These are phyloP conservation scores for Limonium bicolor DNA, from an alignment of 148 eudicot species.

Conservation along the genomic window DNA sequence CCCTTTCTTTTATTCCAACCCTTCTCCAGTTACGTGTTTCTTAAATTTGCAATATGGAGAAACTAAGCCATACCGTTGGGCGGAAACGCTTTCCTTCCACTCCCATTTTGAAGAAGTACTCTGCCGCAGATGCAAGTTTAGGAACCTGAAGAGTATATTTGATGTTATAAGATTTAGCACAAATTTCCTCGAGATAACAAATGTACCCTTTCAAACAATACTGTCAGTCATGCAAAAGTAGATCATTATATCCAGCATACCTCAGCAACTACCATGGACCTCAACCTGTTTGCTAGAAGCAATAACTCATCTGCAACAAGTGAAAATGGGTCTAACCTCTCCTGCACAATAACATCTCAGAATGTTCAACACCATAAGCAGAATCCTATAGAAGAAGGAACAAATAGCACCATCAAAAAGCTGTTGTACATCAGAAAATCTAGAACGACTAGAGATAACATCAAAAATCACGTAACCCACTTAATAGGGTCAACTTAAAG, in stretches of 20 bases:
- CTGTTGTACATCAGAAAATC: background rate
- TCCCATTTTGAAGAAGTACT: slow-evolving; percentile 85
- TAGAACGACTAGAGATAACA: background rate
- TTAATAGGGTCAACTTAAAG: background rate
- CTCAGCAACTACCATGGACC: slow-evolving; percentile 1
- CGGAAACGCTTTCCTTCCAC: slow-evolving; percentile 93
- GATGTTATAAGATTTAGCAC: background rate
- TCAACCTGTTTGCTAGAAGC: slow-evolving; percentile 1
- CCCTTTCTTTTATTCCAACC: no score
- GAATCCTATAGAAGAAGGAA: background rate
- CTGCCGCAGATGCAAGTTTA: slow-evolving; percentile 85
- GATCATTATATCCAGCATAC: background rate
- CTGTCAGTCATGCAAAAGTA: background rate
- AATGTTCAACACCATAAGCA: slow-evolving; percentile 2
- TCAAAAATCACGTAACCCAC: background rate
- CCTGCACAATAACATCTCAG: slow-evolving; percentile 3
- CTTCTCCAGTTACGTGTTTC: no score
- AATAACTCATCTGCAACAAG: background rate
- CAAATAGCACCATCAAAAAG: no score
- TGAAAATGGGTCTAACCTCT: background rate
- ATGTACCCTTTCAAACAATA: no score
- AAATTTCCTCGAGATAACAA: background rate
- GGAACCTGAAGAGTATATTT: slow-evolving; percentile 46
- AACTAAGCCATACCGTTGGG: slow-evolving; percentile 60
- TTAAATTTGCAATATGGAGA: no score